A percentile compares a stretch with the other conserved stretches of the same genome.
Evolutionary conservation across 164 flowering plant species (phyloP).

Genomic region (Macadamia integrifolia): DNA sequence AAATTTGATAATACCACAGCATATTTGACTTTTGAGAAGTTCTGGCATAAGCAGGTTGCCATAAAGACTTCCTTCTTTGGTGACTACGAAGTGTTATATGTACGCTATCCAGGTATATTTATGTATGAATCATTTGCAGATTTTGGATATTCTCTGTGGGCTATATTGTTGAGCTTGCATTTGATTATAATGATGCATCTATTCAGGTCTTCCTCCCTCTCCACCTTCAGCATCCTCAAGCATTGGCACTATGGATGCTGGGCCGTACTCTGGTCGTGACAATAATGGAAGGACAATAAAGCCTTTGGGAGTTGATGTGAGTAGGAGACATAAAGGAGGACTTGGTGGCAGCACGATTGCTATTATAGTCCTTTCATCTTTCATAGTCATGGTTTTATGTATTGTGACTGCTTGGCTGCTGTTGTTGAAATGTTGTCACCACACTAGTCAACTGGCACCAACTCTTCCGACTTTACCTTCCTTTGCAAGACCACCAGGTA

Average conservation of each 20-base stretch:
- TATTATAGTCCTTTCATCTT: conserved; percentile 57
- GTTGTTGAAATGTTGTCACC: conserved; percentile 27
- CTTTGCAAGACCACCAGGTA: conserved; percentile 51
- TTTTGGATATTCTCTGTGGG: not conserved
- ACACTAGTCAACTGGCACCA: conserved; percentile 14
- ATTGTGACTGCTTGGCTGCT: conserved; percentile 43
- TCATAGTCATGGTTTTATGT: conserved; percentile 41
- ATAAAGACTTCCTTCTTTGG: conserved; percentile 50
- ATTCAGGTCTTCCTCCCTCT: conserved; percentile 61
- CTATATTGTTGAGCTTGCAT: not conserved
- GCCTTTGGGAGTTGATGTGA: conserved; percentile 83
- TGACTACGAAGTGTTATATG: conserved; percentile 64
- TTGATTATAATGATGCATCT: conserved; percentile 1
- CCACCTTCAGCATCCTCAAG: conserved; percentile 49
- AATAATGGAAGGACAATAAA: conserved; percentile 43
- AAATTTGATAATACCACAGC: conserved; percentile 63
- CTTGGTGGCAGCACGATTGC: conserved; percentile 52
- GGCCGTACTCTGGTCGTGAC: conserved; percentile 41
- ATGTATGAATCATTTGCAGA: not conserved
- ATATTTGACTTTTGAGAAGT: conserved; percentile 44
- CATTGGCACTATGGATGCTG: conserved; percentile 36
- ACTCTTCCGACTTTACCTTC: conserved; percentile 29
- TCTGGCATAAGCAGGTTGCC: conserved; percentile 54
- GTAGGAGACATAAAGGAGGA: conserved; percentile 28
- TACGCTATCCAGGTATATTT: conserved; percentile 58